Evolutionary conservation across 2,329 filamentous ascomycete species (phyloP).

Genomic region (Clarireedia hainanense): DNA sequence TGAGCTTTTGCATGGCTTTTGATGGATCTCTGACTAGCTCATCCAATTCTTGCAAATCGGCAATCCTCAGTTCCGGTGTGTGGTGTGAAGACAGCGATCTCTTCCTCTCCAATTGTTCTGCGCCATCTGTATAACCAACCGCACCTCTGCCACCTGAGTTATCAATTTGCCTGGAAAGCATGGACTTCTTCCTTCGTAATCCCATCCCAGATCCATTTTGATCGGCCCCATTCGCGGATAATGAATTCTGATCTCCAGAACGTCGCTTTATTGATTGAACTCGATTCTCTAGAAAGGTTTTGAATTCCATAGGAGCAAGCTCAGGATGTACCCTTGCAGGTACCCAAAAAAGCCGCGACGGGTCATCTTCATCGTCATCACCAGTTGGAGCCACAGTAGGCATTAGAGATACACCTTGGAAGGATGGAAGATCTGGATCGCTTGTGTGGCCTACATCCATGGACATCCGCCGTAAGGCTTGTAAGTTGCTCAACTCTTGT

Average conservation of each 20-base stretch:
- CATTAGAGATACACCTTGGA: constrained; percentile 55
- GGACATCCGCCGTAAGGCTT: constrained; percentile 67
- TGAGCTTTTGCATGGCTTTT: constrained; percentile 61
- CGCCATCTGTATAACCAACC: constrained; percentile 72
- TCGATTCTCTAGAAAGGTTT: constrained; percentile 88
- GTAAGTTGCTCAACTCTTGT: constrained; percentile 65
- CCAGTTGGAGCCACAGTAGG: constrained; percentile 64
- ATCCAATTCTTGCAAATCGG: constrained; percentile 61
- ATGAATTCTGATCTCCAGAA: constrained; percentile 66
- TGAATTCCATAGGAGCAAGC: constrained; percentile 91
- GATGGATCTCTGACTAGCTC: constrained; percentile 75
- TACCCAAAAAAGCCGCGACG: constrained; percentile 88
- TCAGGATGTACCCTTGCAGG: constrained; percentile 91
- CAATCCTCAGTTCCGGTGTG: constrained; percentile 51
- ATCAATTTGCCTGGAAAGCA: constrained; percentile 88
- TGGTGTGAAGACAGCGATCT: constrained; percentile 47
- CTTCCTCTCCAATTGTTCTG: constrained; percentile 69
- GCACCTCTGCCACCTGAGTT: constrained; percentile 50
- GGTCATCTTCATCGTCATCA: constrained; percentile 77
- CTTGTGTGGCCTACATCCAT: constrained; percentile 61
- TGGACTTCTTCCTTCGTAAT: constrained; percentile 83
- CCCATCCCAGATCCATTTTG: constrained; percentile 48
- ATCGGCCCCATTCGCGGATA: constrained; percentile 45
- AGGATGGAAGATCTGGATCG: constrained; percentile 70
- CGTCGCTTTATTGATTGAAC: constrained; percentile 82